Evolutionary conservation across 2,329 filamentous ascomycete genomes (phyloP).

Genomic region (Penicillium sp.): DNA sequence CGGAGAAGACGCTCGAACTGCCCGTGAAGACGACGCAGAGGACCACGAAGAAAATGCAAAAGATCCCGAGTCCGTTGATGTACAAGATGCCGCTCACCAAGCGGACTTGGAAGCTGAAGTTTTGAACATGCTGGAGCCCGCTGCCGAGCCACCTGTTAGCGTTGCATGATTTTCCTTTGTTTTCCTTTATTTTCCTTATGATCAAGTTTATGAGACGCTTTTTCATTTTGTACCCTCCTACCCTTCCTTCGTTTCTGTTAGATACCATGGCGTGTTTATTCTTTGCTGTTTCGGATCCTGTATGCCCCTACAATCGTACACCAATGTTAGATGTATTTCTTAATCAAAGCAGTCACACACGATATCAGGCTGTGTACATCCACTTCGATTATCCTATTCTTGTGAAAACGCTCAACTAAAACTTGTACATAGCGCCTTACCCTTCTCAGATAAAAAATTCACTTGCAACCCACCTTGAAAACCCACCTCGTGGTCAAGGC

Average conservation of each 20-base stretch:
- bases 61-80: constrained; percentile 8
- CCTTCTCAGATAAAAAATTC: no score
- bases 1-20: constrained; percentile 13
- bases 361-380: no score
- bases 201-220: constrained; percentile 9
- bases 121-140: constrained; percentile 25
- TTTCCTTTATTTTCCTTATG: constrained; percentile 4
- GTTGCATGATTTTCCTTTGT: constrained; percentile 3
- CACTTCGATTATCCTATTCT: no score
- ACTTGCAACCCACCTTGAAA: no score
- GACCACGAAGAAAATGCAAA: constrained; percentile 15
- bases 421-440: no score
- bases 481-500: no score
- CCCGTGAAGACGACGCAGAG: constrained; percentile 13
- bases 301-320: neutral
- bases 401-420: no score
- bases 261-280: constrained; percentile 9
- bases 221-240: constrained; percentile 16
- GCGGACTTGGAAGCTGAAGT: constrained; percentile 17
- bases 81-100: constrained; percentile 10
- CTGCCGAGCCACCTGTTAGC: constrained; percentile 22
- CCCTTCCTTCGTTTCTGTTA: neutral
- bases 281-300: neutral
- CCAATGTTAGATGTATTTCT: neutral
- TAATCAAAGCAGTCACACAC: no score